Conservation (phyloP, 169 alveolate genomes). For the Theileria sp. region DNA sequence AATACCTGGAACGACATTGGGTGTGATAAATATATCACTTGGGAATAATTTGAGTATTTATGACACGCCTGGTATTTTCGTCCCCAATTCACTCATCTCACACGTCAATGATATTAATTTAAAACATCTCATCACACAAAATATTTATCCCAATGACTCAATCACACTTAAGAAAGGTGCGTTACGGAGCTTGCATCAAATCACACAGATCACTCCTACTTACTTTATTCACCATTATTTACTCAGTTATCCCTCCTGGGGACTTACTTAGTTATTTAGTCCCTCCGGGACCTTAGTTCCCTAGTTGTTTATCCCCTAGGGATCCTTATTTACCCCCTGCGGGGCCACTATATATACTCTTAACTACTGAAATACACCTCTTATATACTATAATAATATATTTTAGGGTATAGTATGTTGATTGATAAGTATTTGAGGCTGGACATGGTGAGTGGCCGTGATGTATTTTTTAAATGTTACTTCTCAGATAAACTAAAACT, state of each 20-base stretch:
- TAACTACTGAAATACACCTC: too few species aligned
- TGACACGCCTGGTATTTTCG: slow-evolving; percentile 79
- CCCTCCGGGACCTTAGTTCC: too few species aligned
- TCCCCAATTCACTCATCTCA: slow-evolving; percentile 65
- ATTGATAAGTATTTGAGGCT: slow-evolving; percentile 58
- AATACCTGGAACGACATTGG: slow-evolving; percentile 76
- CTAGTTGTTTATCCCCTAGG: neutral
- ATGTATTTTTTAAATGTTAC: slow-evolving; percentile 47
- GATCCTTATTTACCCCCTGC: neutral
- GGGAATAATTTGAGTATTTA: slow-evolving; percentile 62
- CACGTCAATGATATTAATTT: slow-evolving; percentile 61
- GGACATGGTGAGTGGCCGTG: slow-evolving; percentile 46
- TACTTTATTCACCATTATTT: neutral
- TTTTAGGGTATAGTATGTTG: slow-evolving; percentile 33
- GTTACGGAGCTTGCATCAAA: slow-evolving; percentile 6
- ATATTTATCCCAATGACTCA: slow-evolving; percentile 17
- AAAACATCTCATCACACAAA: slow-evolving; percentile 36
- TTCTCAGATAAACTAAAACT: slow-evolving; percentile 34
- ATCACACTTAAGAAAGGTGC: slow-evolving; percentile 28
- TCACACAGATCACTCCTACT: neutral
- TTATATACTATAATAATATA: too few species aligned
- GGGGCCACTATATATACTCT: too few species aligned
- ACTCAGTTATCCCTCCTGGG: too few species aligned
- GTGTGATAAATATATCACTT: slow-evolving; percentile 63
- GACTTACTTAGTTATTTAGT: neutral